Percentiles rank a stretch among this genome's conserved stretches.
phyloP scores from a whole-genome alignment of 495 filamentous ascomycete species.

The Thozetella sp. region DNA sequence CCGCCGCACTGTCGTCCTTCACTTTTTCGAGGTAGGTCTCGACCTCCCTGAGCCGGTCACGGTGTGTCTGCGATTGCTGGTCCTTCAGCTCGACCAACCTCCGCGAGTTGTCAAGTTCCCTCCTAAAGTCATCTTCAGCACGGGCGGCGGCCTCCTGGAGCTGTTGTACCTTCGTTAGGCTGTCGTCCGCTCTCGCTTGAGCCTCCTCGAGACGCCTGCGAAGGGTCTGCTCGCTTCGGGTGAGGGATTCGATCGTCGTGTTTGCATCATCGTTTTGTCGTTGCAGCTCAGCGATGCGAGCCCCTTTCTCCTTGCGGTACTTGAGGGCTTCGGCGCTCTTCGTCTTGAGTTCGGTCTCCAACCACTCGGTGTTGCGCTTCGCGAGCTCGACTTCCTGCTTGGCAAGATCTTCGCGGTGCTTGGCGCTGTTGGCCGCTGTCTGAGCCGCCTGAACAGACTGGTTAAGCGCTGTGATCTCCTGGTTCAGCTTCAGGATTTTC shows the following conservation, averaged over 20 bases:
- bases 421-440: constrained; percentile 72
- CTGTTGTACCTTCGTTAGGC: constrained; percentile 76
- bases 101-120: constrained; percentile 77
- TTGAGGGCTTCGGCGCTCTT: constrained; percentile 84
- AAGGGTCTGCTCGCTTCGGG: constrained; percentile 76
- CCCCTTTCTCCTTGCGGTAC: constrained; percentile 91
- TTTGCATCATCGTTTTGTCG: constrained; percentile 83
- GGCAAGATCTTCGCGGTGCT: constrained; percentile 84
- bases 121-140: constrained; percentile 77
- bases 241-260: constrained; percentile 72
- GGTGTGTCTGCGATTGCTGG: constrained; percentile 79
- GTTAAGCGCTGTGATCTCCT: constrained; percentile 76
- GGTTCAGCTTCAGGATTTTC: constrained; percentile 80
- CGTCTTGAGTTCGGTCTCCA: constrained; percentile 85
- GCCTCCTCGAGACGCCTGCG: constrained; percentile 81
- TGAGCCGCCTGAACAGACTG: constrained; percentile 80
- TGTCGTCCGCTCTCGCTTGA: constrained; percentile 83
- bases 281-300: constrained; percentile 83
- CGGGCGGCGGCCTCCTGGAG: constrained; percentile 80
- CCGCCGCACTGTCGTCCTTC: constrained; percentile 78
- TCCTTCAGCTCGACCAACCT: constrained; percentile 85
- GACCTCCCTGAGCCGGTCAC: constrained; percentile 79
- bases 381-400: constrained; percentile 87
- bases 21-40: constrained; percentile 74
- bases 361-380: constrained; percentile 89